These are phyloP conservation scores for Verticillium isaacii DNA, from an alignment of 2,329 filamentous ascomycete genomes.

Conservation along the genomic window DNA sequence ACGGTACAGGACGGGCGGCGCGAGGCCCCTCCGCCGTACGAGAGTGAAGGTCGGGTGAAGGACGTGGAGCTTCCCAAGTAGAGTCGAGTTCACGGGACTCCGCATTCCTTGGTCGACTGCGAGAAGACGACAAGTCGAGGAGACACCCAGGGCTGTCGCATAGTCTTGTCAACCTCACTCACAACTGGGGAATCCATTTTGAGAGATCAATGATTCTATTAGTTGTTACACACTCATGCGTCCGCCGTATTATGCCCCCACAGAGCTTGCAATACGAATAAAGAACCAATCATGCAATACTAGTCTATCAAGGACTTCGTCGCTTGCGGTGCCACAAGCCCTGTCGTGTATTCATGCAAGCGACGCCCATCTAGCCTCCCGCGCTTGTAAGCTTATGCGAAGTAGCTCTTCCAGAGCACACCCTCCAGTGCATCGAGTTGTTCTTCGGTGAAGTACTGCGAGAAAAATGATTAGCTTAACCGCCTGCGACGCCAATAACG, in stretches of 20 bases:
- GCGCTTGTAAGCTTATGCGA: constrained; percentile 56
- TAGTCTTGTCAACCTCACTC: no score
- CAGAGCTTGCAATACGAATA: not conserved
- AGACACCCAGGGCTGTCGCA: no score
- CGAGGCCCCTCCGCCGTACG: not conserved
- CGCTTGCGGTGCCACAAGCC: not conserved
- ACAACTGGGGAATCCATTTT: no score
- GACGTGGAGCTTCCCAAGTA: not conserved
- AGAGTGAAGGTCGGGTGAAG: not conserved
- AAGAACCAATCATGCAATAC: not conserved
- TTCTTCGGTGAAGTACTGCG: constrained; percentile 76
- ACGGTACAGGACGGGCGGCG: not conserved
- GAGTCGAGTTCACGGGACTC: no score
- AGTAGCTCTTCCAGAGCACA: constrained; percentile 99
- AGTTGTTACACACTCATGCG: not conserved
- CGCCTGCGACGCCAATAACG: not conserved
- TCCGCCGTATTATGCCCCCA: not conserved
- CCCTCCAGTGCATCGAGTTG: constrained; percentile 94
- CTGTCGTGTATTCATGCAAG: not conserved
- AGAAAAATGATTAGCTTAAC: constrained; percentile 19
- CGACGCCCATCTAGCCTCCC: not conserved
- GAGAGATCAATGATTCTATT: not conserved
- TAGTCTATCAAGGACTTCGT: not conserved
- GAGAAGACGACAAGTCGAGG: no score
- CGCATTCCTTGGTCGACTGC: no score